Evolutionary conservation across 2,329 filamentous ascomycete species (phyloP).

Genomic region (Botrytis hyacinthi): DNA sequence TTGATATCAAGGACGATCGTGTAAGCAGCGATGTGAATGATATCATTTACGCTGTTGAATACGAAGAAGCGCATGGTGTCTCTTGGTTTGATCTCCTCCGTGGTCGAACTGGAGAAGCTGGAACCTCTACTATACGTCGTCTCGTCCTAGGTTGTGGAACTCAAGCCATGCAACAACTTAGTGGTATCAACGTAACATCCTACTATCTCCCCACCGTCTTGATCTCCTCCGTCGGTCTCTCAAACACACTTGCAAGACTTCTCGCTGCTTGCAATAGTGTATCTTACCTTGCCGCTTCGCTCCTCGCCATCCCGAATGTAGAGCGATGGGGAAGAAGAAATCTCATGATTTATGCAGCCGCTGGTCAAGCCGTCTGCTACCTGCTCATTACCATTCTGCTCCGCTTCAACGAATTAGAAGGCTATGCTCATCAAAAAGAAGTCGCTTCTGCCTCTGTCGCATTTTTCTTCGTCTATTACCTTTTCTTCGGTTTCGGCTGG

Average conservation of each 20-base stretch:
- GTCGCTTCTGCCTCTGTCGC: constrained; percentile 30
- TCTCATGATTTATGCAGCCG: constrained; percentile 69
- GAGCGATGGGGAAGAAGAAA: constrained; percentile 64
- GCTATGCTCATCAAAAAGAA: constrained; percentile 16
- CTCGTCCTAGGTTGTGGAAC: constrained; percentile 69
- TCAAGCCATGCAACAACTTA: constrained; percentile 53
- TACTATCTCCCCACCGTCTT: constrained; percentile 52
- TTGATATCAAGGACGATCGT: constrained; percentile 48
- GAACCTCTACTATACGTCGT: constrained; percentile 54
- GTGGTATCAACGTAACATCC: constrained; percentile 45
- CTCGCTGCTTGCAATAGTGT: constrained; percentile 50
- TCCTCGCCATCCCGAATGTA: constrained; percentile 43
- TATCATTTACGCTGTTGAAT: constrained; percentile 35
- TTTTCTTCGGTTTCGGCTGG: constrained; percentile 53
- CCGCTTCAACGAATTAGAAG: constrained; percentile 31
- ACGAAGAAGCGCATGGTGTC: constrained; percentile 15
- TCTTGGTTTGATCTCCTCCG: constrained; percentile 19
- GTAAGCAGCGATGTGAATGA: constrained; percentile 52
- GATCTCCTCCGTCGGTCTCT: constrained; percentile 47
- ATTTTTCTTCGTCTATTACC: constrained; percentile 51
- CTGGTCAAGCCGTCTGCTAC: constrained; percentile 68
- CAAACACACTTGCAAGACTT: constrained; percentile 50
- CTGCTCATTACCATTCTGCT: constrained; percentile 43
- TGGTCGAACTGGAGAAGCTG: constrained; percentile 2
- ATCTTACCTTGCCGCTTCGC: constrained; percentile 13